A percentile compares a stretch with the other conserved stretches of the same genome.
Evolutionary conservation across 1,284 basidiomycete species (phyloP).

Genomic region (Austroboletus novae-zelandiae): DNA sequence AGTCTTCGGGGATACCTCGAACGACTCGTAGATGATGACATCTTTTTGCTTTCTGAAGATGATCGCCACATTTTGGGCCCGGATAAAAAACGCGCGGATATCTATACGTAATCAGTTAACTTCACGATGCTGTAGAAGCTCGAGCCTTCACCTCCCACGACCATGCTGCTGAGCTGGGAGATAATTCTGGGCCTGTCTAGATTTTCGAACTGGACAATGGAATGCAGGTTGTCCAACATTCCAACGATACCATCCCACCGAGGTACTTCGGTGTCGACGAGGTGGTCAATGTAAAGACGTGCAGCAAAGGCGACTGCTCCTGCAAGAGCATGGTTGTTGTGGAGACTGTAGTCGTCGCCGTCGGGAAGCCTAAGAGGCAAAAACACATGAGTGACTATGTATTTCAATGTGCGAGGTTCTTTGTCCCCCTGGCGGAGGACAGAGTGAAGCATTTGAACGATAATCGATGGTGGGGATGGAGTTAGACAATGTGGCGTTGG

Average conservation of each 20-base stretch:
- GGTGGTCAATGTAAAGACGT: not conserved
- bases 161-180: slow-evolving; percentile 14
- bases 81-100: not conserved
- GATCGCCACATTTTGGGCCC: not conserved
- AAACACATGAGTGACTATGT: slow-evolving; percentile 22
- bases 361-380: slow-evolving; percentile 22
- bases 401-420: not conserved
- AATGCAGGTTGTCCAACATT: slow-evolving; percentile 10
- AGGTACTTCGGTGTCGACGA: not conserved
- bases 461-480: not conserved
- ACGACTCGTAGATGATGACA: not conserved
- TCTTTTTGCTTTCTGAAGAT: not conserved
- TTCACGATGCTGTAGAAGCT: not conserved
- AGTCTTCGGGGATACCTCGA: not conserved
- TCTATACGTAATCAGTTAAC: not conserved
- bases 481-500: no score
- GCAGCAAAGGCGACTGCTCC: slow-evolving; percentile 2
- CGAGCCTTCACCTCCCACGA: slow-evolving; percentile 10
- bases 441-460: no score
- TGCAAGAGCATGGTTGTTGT: slow-evolving; percentile 13
- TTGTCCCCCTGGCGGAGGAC: no score
- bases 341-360: slow-evolving; percentile 13
- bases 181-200: not conserved
- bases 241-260: slow-evolving; percentile 4
- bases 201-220: not conserved